phyloP scores from a whole-genome alignment of 2,329 filamentous ascomycete species.

The Pseudocercospora macadamiae region DNA sequence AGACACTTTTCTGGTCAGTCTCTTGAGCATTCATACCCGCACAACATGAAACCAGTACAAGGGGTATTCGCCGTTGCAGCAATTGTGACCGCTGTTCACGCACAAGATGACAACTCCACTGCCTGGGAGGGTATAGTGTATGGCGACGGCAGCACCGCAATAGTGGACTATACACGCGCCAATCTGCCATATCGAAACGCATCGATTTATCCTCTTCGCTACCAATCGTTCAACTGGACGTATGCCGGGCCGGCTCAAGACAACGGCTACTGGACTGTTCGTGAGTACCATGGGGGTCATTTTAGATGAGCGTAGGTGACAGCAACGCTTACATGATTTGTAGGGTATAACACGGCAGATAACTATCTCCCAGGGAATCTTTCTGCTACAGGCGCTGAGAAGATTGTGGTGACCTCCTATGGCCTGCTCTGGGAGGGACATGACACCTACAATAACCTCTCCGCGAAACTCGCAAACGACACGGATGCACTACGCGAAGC shows the following conservation, averaged over 20 bases:
- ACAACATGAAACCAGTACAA: not conserved
- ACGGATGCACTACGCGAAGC: conserved; percentile 4
- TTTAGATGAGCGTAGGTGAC: too few relatives aligned
- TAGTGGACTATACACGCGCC: not conserved
- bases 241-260: not conserved
- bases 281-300: too few relatives aligned
- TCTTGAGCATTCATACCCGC: not conserved
- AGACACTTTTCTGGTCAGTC: too few relatives aligned
- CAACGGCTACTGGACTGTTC: conserved; percentile 6
- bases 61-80: not conserved
- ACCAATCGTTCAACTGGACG: conserved; percentile 5
- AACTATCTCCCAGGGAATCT: conserved; percentile 8
- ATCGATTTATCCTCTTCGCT: not conserved
- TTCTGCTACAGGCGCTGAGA: not conserved
- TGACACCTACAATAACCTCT: not conserved
- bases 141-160: not conserved
- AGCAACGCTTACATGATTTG: too few relatives aligned
- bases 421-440: not conserved
- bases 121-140: not conserved
- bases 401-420: conserved; percentile 1
- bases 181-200: conserved; percentile 3
- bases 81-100: not conserved
- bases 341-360: conserved; percentile 3
- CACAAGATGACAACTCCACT: too few relatives aligned
- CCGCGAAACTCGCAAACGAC: conserved; percentile 10